Evolutionary conservation across 1,284 basidiomycete species (phyloP), one percentile per base, ranked within the genome.

Genomic region (Microbotryum scabiosae): DNA sequence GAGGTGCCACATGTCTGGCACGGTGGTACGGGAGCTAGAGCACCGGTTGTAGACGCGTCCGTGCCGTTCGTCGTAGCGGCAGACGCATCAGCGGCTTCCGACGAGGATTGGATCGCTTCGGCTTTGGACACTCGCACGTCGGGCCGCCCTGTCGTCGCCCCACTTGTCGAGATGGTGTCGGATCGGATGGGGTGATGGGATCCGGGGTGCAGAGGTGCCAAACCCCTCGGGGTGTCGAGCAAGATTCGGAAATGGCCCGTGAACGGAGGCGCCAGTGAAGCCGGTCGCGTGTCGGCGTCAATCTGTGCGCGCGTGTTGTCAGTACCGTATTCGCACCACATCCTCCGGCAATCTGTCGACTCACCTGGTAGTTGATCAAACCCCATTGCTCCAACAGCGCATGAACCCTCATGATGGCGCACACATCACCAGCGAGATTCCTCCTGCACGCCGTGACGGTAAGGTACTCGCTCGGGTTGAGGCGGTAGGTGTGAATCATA

Each of bases 381-480:
- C 96, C 94, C 94, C 94, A 99, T 74, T 97, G 94, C 76, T 98
- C 96, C 48, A 99, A 81, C 76, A 99, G 97, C 20, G 91, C 93
- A 75, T 99, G 94, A 0, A 98, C 94, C 56, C 96, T 84, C 93
- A 97, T 97, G 73, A 98, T 90, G 28, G 92, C 92, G 73, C 96
- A 97, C 10, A 98, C 94, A 75, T 99, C 94, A 59, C 96, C 96
- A 4, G 94, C 94, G 64, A 99, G 76, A 76, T 98, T 98, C 66
- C 96, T 80, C 71, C 94, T 78, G 74, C 94, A 99, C 1, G 94
- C 94, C 2, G 94, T 99, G 63, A 98, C 90, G 9, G 96, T 99
- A 60, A 99, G 82, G 73, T 99, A 99, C 76, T 99, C 94, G 48
- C 84, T 84, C 1, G 94, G 96, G 66, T 96, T 84, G 54, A 99